Evolutionary conservation across 1,284 basidiomycete species (phyloP), one percentile per base, ranked within the genome.

Genomic region (Dichomitus squalens): DNA sequence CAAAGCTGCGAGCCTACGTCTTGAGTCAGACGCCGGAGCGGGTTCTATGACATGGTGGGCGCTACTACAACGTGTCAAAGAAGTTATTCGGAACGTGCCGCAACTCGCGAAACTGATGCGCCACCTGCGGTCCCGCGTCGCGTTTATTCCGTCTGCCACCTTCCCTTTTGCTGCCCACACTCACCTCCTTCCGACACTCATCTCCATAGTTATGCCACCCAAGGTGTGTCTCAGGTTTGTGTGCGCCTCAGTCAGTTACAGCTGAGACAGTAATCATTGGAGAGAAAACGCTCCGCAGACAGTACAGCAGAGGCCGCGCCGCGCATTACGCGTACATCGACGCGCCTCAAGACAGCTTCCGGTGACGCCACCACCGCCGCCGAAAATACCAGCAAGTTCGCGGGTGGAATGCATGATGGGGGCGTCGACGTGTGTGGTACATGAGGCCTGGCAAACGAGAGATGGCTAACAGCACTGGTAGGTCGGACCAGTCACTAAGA

Each of bases 291-390:
- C 59, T 64, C 63, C 3, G 74, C 72, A 16, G 69, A 68, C 7
- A 58, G 66, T n/a, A 64, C 67, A 39, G 66, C 65, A 50, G 69
- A 70, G 23, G 52, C 74, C 23, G 71, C 79, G 38, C 72, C 79
- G 64, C 78, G 80, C 68, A 65, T 76, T 40, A 84, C 81, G 41
- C 80, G 79, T 53, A 78, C 78, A 56, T 81, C 82, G 27, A 68
- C 79, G 53, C 76, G 80, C 51, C 55, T 57, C 31, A 66, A 62
- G 52, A 47, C 44, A n/a, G 52, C 53, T 7, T 18, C 56, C 7
- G 53, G 55, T 16, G 59, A 58, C 6, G 23, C 55, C 1, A 27
- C 50, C 5, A 29, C 49, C 27, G n/a, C 35, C 5, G 21, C 46
- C 9, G 35, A 40, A 18, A 36, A 38, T 21, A 35, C 44, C 16